Evolutionary conservation across 345 rosid species (phyloP), one percentile per base, ranked within the genome.

Genomic region (Salix udensis): DNA sequence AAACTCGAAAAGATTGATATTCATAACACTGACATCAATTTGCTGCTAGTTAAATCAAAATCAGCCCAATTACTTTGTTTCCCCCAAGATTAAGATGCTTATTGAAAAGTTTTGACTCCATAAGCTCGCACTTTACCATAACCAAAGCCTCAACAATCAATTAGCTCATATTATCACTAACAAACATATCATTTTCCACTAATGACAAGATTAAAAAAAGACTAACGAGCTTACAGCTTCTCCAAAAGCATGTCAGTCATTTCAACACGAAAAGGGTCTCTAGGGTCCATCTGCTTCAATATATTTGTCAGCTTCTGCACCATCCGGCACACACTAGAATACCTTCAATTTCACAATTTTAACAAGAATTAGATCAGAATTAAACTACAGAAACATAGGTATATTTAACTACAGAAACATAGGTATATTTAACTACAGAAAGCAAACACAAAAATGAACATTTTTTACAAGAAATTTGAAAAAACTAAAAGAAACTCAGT

Each of bases 191-290:
- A 31, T 12, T 46, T 65, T 39, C n/a, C 65, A 15, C n/a, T 1
- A 4, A 37, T 28, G 48, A 68, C 6, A 67, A 42, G 5, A 48
- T 10, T n/a, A 23, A 61, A 30, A 15, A 69, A 52, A 74, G 64
- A 30, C 23, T 21, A 67, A 65, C 30, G 39, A 79, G 80, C 96
- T 87, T 80, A 93, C 98, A 93, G 87, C 79, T 96, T 96, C 85
- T 96, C 98, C 69, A 93, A 82, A 58, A 96, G 92, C 80, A 58
- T 65, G 89, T 92, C 97, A 50, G 94, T 89, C 98, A 92, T 93
- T 85, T 96, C 94, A 61, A 96, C 82, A 6, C 98, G 90, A 75
- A 69, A 89, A 76, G 97, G 93, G 79, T 92, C 99, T 53, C 89
- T 76, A 1, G 92, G 82, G 69, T 96, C 98, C 91, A 92, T 91